Evolutionary conservation across 768 basidiomycete genomes (phyloP), one percentile per base, ranked within the genome.

Genomic region (Sporobolomyces pararoseus): DNA sequence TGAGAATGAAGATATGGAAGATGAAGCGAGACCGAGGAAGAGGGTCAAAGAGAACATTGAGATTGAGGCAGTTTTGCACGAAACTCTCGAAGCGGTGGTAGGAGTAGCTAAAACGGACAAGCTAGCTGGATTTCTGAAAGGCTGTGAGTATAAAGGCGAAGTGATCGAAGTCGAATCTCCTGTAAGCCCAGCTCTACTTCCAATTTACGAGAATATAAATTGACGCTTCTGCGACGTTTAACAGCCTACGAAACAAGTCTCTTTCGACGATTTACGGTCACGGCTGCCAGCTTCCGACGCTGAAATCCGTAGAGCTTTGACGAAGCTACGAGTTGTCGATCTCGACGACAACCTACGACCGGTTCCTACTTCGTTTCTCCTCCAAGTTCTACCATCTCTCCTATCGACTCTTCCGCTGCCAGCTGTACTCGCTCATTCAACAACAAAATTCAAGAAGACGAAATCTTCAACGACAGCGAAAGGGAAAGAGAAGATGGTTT

Each of bases 251-350:
- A 77, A 53, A 72, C 75, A 32, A 78, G 86, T 74, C 23, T 85
- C 87, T 0, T 88, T 88, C 71, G 83, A 85, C 10, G 84, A 87
- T 53, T 86, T 89, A 6, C 82, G 81, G 54, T 78, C 79, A 12
- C 83, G 85, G 57, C 84, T 94, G 9, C 93, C 96, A 76, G 90
- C 92, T 5, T 91, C 90, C 77, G 88, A 92, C 65, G 80, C 76
- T 0, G 92, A 96, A 77, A 79, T 96, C 27, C 82, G 82, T 10
- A 78, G 72, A 23, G 90, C 87, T 2, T 79, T 96, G 35, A 84
- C 80, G 60, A 84, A 86, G n/a, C 83, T 83, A 50, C 87, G 87
- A 7, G 85, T 97, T 31, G 85, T 96, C 21, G 81, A 85, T 57
- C 81, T 93, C 3, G 83, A 75, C 90, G 90, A 86, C 63, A 81